Evolutionary conservation across 2,329 filamentous ascomycete genomes (phyloP), one percentile per base, ranked within the genome.

Genomic region (Whalleya microplaca): DNA sequence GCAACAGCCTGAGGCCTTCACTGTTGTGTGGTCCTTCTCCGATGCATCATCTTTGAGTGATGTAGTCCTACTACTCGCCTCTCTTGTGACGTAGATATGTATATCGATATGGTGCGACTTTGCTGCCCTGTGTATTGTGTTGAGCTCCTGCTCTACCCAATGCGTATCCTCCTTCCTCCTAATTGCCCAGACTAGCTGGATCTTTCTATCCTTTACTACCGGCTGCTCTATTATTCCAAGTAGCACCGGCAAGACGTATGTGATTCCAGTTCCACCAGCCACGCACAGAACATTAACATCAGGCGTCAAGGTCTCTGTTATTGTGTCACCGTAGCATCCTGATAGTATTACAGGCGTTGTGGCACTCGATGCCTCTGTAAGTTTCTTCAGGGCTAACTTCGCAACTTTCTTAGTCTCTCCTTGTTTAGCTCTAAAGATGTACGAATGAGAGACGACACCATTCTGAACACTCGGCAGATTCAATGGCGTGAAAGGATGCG

Each of bases 401-500:
- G 82, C 80, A 9, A 88, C 67, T 61, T 80, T 80, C 56, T 74
- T 78, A 0, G 86, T 89, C 69, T 88, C 84, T 10, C 86, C 86
- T 0, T 72, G 72, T 58, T 84, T 83, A 3, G 82, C 83, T 3
- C 84, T 76, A 56, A 87, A 74, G 47, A 86, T 77, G 63, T 86
- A 86, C 16, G 80, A 78, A 61, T 86, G 83, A 41, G 73, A 71
- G 9, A 82, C 76, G 2, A 67, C 61, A 0, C 77, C 72, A 51
- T 74, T 68, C 19, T 70, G 65, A 0, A 76, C 69, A 6, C 73
- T 64, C 0, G 84, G 85, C 0, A 82, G 69, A 51, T 80, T 85
- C 8, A 86, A 75, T 0, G 86, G 84, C 0, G 87, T 90, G 66
- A 91, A 89, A 0, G 88, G 88, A 65, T 91, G 88, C 0, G 85